Evolutionary conservation across 2,329 filamentous ascomycete species (phyloP), one percentile per base, ranked within the genome.

Genomic region (Coniochaeta hoffmannii): DNA sequence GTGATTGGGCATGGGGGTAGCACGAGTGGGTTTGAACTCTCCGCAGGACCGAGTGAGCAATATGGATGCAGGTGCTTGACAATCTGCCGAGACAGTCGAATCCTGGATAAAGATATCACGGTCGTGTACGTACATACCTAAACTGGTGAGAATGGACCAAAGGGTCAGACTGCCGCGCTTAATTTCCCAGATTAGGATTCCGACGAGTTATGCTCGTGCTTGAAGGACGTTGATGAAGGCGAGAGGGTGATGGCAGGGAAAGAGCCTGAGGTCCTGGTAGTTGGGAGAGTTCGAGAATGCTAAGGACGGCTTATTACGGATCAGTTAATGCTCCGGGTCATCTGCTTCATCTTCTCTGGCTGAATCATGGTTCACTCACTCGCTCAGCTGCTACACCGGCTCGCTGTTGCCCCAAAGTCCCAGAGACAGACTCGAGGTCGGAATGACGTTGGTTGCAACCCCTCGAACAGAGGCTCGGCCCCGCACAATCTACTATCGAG

Each of bases 41-140:
- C 66, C 66, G 67, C 63, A 69, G 60, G 66, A 55, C 66, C 65
- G 67, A 65, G 56, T 56, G 57, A 59, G 58, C 57, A 63, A 64
- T 65, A 63, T 68, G 62, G 58, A 58, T 57, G 57, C 55, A 55
- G 49, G 44, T 58, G 55, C 60, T 57, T 59, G 61, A 57, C 56
- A 64, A 68, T 65, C 63, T 68, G 66, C 67, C 66, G 66, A 65
- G 60, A 62, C 60, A 32, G 26, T 38, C 50, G 50, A 35, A 46
- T 60, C 56, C 53, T 57, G 60, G 58, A 56, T 59, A 60, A 65
- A 62, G 53, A 51, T 54, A 57, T 55, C 56, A 31, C 34, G 54
- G 62, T 55, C 60, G 61, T 62, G 58, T 64, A 64, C 63, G 58
- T 51, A 53, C 50, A 28, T 46, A 46, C 50, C 34, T 36, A 38